Evolutionary conservation across 306 rosid species (phyloP), one percentile per base, ranked within the genome.

Genomic region (Quercus rubra): DNA sequence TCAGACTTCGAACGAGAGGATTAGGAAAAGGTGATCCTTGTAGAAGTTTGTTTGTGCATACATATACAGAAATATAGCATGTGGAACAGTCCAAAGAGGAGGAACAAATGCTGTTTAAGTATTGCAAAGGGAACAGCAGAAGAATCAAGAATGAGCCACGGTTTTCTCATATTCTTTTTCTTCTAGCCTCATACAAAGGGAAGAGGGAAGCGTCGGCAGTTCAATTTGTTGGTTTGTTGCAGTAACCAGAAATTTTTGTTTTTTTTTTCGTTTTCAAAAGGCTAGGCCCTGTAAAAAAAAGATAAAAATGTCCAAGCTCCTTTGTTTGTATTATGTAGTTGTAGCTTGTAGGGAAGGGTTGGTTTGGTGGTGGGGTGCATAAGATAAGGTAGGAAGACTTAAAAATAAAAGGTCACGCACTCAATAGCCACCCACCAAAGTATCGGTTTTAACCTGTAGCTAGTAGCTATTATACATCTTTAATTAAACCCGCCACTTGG

Each of bases 301-400:
- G 63, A 43, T 27, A 51, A 43, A 25, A 54, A 54, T 21, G 10
- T 23, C 84, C 80, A 79, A 84, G 66, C 81, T 77, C 80, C 78
- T 79, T 86, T 82, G 91, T 87, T 82, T 87, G 82, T 80, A 80
- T 86, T 76, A 81, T 83, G 75, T 76, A 55, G 28, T 49, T 49
- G 54, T 12, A 49, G 54, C 46, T 49, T 49, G 54, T 49, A 49
- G 78, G 38, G 78, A 71, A 72, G 70, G 82, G 54, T 79, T 63
- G 78, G 82, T 87, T 80, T 82, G 87, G 88, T 87, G 90, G 82
- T 87, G 82, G 84, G 87, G 88, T 87, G 90, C 84, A 86, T 23
- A 87, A 79, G 90, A 84, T 87, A 87, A 87, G 76, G 78, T 43
- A 54, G 35, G 72, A 54, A 46, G 56, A n/a, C 66, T 54, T 12